phyloP scores from a whole-genome alignment of 345 rosid genomes.

The Theobroma cacao region DNA sequence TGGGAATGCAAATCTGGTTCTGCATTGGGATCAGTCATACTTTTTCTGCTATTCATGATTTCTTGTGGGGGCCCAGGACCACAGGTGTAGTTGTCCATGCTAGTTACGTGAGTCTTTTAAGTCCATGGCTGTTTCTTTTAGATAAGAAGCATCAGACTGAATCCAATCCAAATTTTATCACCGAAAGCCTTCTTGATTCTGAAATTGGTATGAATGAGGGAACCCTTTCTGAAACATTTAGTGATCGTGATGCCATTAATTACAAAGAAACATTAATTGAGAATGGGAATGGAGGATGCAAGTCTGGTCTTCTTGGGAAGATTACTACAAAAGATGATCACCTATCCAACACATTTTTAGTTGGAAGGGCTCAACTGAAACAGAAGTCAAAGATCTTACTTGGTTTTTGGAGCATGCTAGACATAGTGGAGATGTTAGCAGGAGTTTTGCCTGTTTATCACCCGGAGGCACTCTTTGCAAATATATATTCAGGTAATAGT shows the following conservation, averaged over 20 bases:
- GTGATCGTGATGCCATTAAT: conserved; percentile 32
- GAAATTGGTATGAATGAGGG: conserved; percentile 26
- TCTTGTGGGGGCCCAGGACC: conserved; percentile 65
- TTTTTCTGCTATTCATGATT: conserved; percentile 45
- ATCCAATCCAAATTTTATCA: conserved; percentile 14
- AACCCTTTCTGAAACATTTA: conserved; percentile 25
- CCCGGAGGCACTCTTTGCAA: conserved; percentile 66
- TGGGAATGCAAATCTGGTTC: conserved; percentile 50
- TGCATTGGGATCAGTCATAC: conserved; percentile 67
- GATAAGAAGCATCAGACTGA: conserved; percentile 30
- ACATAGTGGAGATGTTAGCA: conserved; percentile 48
- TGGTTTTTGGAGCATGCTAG: conserved; percentile 52
- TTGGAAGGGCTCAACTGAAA: conserved; percentile 28
- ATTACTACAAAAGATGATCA: conserved; percentile 24
- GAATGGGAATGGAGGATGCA: conserved; percentile 22
- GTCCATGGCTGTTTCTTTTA: conserved; percentile 54
- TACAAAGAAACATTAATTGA: conserved; percentile 20
- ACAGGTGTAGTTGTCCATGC: conserved; percentile 57
- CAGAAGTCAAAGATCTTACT: conserved; percentile 27
- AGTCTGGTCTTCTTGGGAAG: conserved; percentile 23
- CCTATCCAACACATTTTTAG: conserved; percentile 25
- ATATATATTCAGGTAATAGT: conserved; percentile 72
- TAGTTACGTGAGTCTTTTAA: conserved; percentile 50
- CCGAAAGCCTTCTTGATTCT: conserved; percentile 22
- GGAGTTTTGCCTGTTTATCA: conserved; percentile 71